Base-by-base conservation (phyloP, 2,329 filamentous ascomycete genomes). In the Stenocarpella maydis region DNA sequence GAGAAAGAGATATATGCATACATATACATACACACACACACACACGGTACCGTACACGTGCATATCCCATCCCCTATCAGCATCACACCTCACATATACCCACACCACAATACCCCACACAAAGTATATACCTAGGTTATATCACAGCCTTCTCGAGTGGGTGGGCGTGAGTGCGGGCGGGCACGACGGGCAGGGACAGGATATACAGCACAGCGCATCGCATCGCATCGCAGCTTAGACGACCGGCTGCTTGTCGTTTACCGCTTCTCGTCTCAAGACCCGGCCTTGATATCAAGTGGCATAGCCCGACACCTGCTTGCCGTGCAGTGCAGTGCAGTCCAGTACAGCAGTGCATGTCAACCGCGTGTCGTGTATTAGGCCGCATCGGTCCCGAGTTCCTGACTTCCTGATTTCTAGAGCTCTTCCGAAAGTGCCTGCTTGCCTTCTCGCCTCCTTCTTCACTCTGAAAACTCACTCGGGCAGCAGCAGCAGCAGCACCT, bases 61-160 rank as follows among this genome's bases (percentile, higher is more conserved):
- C 41, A 58, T 8, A 63, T 63, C 58, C 58, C 58, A 26, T 49
- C 58, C 41, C 41, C 21, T 61, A 61, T 61, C 41, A 41, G 53
- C 34, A 55, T 55, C 34, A 19, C 53, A 55, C 53, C 34, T 26
- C 53, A 55, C 53, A 55, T 55, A 47, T 61, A 31, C 55, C n/a
- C 55, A 47, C 34, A 34, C n/a, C 43, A 63, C 17, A 63, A 63
- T 21, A 49, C n/a, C 58, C 19, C 28, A 64, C 39, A 43, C 28
- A 21, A 63, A 37, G 50, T 31, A 63, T 45, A 50, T 41, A 41
- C n/a, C 34, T 37, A 37, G 6, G 17, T 31, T 19, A 37, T 31
- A 37, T 64, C 4, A 14, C 52, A 37, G 21, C 28, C 58, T 19
- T 31, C 41, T 37, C 58, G n/a, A 45, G 55, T 41, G 41, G 55